Base-by-base conservation (phyloP, 352 stramenopile species). In the Phytophthora pluvialis region DNA sequence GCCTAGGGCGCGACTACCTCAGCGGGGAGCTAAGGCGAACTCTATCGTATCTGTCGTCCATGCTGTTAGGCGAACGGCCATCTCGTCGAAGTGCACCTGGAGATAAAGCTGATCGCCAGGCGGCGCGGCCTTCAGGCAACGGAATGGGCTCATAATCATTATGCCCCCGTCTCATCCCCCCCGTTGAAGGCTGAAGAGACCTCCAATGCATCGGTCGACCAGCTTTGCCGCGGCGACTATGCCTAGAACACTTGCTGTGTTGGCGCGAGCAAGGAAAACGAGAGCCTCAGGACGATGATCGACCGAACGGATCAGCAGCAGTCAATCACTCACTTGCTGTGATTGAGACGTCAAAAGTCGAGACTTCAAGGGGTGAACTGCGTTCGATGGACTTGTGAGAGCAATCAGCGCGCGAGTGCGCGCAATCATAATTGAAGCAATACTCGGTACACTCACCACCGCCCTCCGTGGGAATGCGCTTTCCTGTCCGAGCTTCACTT, bases 331-430 rank as follows among this genome's bases (percentile, higher is more conserved):
- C 36, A n/a, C 13, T 42, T 12, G 13, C 12, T 18, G 11, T n/a
- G 15, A 5, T 43, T 8, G 15, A 43, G 6, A 42, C 8, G 12
- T 10, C 12, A 44, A 33, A 32, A 44, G 32, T 56, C 21, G 21
- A 29, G 12, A 32, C 31, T 56, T 32, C 18, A 40, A 15, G 3
- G 29, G 33, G 18, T 33, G 18, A 33, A 28, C 10, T 50, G 26
- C 21, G 21, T 21, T 26, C 31, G 40, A 21, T 15, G 21, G 21
- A 21, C 21, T 21, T 21, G 54, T 62, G 29, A 42, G 54, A 29
- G 54, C 32, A 63, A 55, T 63, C 54, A 62, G 40, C 44, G 25
- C 26, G 33, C 49, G 28, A 53, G 32, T 26, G 54, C 54, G 54
- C 54, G 54, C 54, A 48, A 48, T 48, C 42, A 13, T 12, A 0